These are phyloP conservation scores for Penicillium sp. DNA, from an alignment of 2,329 filamentous ascomycete species.

Conservation along the genomic window DNA sequence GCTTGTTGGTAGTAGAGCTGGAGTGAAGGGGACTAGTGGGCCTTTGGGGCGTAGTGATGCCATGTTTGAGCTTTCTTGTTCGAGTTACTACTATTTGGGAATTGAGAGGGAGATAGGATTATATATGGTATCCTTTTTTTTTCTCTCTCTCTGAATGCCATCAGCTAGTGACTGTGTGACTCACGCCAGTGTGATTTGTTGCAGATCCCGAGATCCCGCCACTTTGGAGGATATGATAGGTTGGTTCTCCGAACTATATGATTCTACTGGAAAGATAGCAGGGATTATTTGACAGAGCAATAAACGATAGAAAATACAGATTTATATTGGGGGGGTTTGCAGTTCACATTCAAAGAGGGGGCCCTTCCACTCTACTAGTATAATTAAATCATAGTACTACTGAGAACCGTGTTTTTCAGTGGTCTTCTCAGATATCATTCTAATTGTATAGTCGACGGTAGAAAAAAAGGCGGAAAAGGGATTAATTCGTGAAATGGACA, in stretches of 20 bases:
- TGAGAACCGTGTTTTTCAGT: no score
- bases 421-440: no score
- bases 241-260: background rate
- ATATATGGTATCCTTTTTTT: background rate
- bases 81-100: background rate
- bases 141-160: background rate
- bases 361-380: no score
- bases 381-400: no score
- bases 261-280: background rate
- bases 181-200: slow-evolving; percentile 4
- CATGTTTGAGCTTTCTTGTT: background rate
- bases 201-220: background rate
- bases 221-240: background rate
- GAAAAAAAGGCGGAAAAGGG: no score
- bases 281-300: background rate
- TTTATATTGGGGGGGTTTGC: no score
- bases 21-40: slow-evolving; percentile 10
- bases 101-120: background rate
- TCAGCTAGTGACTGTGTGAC: background rate
- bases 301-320: no score
- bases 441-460: no score
- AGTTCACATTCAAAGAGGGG: no score
- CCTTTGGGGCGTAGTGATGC: slow-evolving; percentile 10
- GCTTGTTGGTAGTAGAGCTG: slow-evolving; percentile 7
- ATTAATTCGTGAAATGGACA: no score